phyloP scores from a whole-genome alignment of 2,329 filamentous ascomycete genomes.

The Fonsecaea monophora region DNA sequence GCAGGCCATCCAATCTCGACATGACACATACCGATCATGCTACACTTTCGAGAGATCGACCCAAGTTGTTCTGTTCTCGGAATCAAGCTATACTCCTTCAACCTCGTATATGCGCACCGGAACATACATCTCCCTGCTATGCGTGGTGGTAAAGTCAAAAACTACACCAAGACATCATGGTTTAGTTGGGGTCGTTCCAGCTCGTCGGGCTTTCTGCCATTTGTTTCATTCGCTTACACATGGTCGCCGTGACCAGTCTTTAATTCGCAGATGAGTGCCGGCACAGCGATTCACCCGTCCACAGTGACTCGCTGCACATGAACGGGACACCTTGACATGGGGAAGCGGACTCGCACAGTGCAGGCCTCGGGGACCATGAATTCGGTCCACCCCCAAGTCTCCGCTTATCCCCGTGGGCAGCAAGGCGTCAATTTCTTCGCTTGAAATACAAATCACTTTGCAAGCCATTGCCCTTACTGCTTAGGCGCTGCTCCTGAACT shows the following conservation, averaged over 20 bases:
- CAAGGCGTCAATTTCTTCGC: background rate
- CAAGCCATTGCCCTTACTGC: background rate
- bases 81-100: background rate
- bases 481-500: background rate
- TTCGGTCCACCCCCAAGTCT: background rate
- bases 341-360: background rate
- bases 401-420: conserved; percentile 2
- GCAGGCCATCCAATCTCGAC: background rate
- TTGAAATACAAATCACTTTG: background rate
- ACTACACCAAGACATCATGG: background rate
- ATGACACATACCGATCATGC: background rate
- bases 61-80: background rate
- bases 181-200: background rate
- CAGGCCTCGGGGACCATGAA: background rate
- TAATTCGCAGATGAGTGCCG: no score
- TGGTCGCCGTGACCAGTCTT: background rate
- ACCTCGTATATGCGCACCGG: conserved; percentile 1
- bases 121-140: background rate
- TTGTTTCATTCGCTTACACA: background rate
- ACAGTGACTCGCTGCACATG: background rate
- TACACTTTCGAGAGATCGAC: background rate
- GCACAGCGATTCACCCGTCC: background rate
- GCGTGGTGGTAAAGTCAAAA: background rate
- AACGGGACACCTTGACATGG: background rate
- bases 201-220: background rate